A percentile compares a stretch with the other conserved stretches of the same genome.
phyloP scores from a whole-genome alignment of 768 basidiomycete genomes.

The Fibroporia radiculosa region DNA sequence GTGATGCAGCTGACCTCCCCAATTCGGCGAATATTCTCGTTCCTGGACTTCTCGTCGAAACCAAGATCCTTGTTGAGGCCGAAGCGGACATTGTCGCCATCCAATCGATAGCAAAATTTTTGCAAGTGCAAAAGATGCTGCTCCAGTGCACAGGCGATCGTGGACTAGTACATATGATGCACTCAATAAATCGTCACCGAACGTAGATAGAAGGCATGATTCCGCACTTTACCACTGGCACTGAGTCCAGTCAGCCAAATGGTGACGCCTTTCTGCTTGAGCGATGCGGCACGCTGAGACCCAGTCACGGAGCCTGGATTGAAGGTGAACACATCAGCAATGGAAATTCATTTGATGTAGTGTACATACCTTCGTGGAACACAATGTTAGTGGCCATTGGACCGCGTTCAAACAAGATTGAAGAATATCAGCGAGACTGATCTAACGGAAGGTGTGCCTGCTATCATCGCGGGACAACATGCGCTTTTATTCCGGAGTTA shows the following conservation, averaged over 20 bases:
- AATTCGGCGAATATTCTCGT: conserved; percentile 94
- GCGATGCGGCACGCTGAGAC: conserved; percentile 56
- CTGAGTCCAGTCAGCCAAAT: conserved; percentile 97
- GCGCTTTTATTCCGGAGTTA: too few species aligned
- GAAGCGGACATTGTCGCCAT: conserved; percentile 94
- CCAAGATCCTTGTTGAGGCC: conserved; percentile 96
- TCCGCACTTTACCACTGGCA: conserved; percentile 82
- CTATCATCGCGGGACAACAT: too few species aligned
- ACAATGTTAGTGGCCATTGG: conserved; percentile 41
- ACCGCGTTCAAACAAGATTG: not conserved
- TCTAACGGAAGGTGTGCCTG: too few species aligned
- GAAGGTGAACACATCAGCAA: not conserved
- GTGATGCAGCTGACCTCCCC: conserved; percentile 63
- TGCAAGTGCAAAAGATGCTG: conserved; percentile 85
- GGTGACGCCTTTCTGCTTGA: conserved; percentile 81
- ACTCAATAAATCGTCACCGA: not conserved
- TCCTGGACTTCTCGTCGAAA: conserved; percentile 85
- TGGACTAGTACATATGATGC: conserved; percentile 60
- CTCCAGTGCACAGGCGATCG: conserved; percentile 94
- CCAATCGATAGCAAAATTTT: conserved; percentile 85
- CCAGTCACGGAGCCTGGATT: conserved; percentile 59
- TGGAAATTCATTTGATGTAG: not conserved
- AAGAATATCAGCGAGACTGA: too few species aligned
- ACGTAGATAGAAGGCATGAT: not conserved
- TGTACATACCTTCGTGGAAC: conserved; percentile 53